A percentile compares a stretch with the other conserved stretches of the same genome.
Conservation (phyloP, 2,329 filamentous ascomycete genomes). For the Aureobasidium sp. region DNA sequence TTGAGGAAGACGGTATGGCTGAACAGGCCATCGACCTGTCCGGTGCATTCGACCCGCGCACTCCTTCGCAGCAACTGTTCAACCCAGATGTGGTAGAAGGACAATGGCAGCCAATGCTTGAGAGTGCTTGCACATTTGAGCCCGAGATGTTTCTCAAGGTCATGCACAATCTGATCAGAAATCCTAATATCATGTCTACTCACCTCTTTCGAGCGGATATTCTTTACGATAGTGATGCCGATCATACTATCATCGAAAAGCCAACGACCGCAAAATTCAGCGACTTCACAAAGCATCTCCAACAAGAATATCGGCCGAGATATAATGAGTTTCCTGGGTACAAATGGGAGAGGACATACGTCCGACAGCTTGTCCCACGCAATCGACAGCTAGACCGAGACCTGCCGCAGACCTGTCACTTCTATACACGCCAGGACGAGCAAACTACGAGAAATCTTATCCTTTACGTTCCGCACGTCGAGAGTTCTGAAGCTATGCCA, state of each 20-base stretch:
- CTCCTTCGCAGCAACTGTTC: neutral
- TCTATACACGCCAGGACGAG: conserved; percentile 40
- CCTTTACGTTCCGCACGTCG: conserved; percentile 70
- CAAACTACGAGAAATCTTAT: conserved; percentile 49
- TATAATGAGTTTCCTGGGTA: conserved; percentile 25
- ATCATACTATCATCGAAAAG: conserved; percentile 16
- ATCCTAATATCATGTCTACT: conserved; percentile 72
- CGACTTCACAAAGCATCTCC: conserved; percentile 44
- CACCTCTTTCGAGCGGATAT: conserved; percentile 76
- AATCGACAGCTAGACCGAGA: conserved; percentile 69
- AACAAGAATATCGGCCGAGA: conserved; percentile 31
- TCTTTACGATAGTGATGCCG: conserved; percentile 47
- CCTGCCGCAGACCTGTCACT: conserved; percentile 75
- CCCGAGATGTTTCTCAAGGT: conserved; percentile 57
- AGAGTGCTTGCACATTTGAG: conserved; percentile 53
- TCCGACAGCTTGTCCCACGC: conserved; percentile 73
- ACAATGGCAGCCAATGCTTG: conserved; percentile 28
- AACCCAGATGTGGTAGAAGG: neutral
- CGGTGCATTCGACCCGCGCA: neutral
- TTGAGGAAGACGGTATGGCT: neutral
- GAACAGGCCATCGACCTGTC: neutral
- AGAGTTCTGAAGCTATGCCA: conserved; percentile 57
- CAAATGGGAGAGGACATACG: conserved; percentile 54
- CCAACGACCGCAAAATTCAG: conserved; percentile 28
- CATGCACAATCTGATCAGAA: conserved; percentile 68